Conservation (phyloP, 768 basidiomycete genomes). For the Guyanaporus albipodus region DNA sequence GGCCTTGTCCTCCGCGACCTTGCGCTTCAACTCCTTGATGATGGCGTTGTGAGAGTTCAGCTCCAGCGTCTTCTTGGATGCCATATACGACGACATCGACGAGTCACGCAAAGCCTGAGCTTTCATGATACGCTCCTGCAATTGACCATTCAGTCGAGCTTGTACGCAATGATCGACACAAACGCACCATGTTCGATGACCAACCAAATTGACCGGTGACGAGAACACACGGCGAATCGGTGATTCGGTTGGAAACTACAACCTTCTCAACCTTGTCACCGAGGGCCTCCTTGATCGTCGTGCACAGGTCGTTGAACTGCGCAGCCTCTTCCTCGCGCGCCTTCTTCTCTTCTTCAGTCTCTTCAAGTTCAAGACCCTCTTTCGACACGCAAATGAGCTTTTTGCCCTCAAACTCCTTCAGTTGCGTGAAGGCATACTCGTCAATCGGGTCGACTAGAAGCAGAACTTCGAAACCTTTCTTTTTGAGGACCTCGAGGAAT, state of each 20-base stretch:
- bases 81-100: slow-evolving; percentile 99
- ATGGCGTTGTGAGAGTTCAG: slow-evolving; percentile 90
- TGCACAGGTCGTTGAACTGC: slow-evolving; percentile 84
- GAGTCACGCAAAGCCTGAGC: slow-evolving; percentile 95
- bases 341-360: slow-evolving; percentile 97
- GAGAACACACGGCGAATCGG: slow-evolving; percentile 93
- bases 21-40: slow-evolving; percentile 93
- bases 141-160: not conserved
- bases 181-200: slow-evolving; percentile 94
- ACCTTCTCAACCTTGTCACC: slow-evolving; percentile 99
- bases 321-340: slow-evolving; percentile 79
- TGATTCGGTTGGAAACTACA: slow-evolving; percentile 94
- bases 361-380: slow-evolving; percentile 98
- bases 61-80: slow-evolving; percentile 96
- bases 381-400: slow-evolving; percentile 98
- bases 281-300: slow-evolving; percentile 95
- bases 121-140: slow-evolving; percentile 95
- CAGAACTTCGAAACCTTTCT: slow-evolving; percentile 98
- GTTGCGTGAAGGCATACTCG: slow-evolving; percentile 96
- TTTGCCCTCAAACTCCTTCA: slow-evolving; percentile 99
- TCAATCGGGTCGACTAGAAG: slow-evolving; percentile 98
- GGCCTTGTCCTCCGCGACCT: slow-evolving; percentile 95
- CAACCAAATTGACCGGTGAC: slow-evolving; percentile 99
- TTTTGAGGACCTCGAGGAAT: slow-evolving; percentile 99
- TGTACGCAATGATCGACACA: not conserved